These are phyloP conservation scores for Lentinula aciculospora DNA, from an alignment of 768 basidiomycete species.

Conservation along the genomic window DNA sequence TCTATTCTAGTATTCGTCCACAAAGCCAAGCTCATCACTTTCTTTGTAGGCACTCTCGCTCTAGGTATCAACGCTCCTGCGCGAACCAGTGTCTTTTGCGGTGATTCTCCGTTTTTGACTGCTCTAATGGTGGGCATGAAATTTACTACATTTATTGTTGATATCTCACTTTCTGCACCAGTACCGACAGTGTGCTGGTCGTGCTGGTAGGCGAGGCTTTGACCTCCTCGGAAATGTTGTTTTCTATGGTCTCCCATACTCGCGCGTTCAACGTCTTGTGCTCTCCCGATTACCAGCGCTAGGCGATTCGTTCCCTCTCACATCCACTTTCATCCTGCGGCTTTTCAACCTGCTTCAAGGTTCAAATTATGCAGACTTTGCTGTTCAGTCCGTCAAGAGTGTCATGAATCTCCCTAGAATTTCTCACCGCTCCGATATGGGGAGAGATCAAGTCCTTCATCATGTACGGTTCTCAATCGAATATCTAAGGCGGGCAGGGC, in stretches of 20 bases:
- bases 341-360: slow-evolving; percentile 63
- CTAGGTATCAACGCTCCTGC: slow-evolving; percentile 74
- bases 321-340: slow-evolving; percentile 58
- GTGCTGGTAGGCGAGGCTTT: slow-evolving; percentile 68
- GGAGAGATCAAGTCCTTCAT: slow-evolving; percentile 53
- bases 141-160: neutral
- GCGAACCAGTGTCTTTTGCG: slow-evolving; percentile 59
- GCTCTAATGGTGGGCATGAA: slow-evolving; percentile 46
- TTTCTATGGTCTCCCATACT: slow-evolving; percentile 63
- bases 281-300: slow-evolving; percentile 60
- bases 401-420: slow-evolving; percentile 55
- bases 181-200: slow-evolving; percentile 72
- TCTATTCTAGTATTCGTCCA: slow-evolving; percentile 20
- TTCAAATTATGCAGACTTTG: slow-evolving; percentile 42
- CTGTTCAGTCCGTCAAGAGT: slow-evolving; percentile 44
- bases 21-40: slow-evolving; percentile 19
- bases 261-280: slow-evolving; percentile 57
- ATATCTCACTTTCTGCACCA: slow-evolving; percentile 17
- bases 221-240: slow-evolving; percentile 68
- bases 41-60: slow-evolving; percentile 43
- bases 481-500: slow-evolving; percentile 52
- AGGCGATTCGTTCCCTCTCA: slow-evolving; percentile 60
- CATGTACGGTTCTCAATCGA: slow-evolving; percentile 69
- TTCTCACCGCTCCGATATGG: slow-evolving; percentile 49
- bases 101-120: slow-evolving; percentile 55